phyloP scores from a whole-genome alignment of 177 flowering plant genomes.

The Vitis hybrid region DNA sequence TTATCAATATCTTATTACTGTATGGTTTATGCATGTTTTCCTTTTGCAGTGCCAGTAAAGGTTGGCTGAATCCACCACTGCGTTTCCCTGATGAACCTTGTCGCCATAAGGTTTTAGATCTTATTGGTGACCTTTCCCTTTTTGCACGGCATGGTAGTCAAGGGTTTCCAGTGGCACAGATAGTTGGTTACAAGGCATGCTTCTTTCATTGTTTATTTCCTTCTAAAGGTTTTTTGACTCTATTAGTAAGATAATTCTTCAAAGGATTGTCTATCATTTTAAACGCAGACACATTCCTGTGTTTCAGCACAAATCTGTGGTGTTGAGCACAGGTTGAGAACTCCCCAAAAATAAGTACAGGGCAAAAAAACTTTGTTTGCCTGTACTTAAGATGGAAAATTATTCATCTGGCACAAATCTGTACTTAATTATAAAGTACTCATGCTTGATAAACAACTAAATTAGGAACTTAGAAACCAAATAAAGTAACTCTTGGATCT shows the following conservation, averaged over 20 bases:
- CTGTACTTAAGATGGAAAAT: too few relatives aligned
- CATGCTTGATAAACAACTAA: not conserved
- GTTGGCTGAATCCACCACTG: constrained; percentile 90
- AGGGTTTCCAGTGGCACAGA: constrained; percentile 84
- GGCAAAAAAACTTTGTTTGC: too few relatives aligned
- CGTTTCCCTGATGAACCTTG: constrained; percentile 88
- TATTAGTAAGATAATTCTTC: not conserved
- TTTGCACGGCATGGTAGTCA: constrained; percentile 71
- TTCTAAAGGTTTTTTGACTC: not conserved
- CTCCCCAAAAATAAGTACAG: too few relatives aligned
- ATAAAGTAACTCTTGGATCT: too few relatives aligned
- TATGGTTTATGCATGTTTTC: not conserved
- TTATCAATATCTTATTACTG: too few relatives aligned
- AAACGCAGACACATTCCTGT: too few relatives aligned
- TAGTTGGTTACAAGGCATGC: constrained; percentile 76
- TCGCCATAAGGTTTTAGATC: constrained; percentile 91
- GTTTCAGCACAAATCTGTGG: too few relatives aligned
- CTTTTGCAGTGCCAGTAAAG: constrained; percentile 50
- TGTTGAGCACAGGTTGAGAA: too few relatives aligned
- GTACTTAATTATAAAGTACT: not conserved
- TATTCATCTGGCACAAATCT: too few relatives aligned
- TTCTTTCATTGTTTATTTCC: constrained; percentile 1
- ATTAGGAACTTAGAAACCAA: too few relatives aligned
- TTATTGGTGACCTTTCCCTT: constrained; percentile 87
- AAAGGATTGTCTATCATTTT: too few relatives aligned